These are phyloP conservation scores for Yarrowia osloensis DNA, from an alignment of 805 yeast genomes.

Conservation along the genomic window DNA sequence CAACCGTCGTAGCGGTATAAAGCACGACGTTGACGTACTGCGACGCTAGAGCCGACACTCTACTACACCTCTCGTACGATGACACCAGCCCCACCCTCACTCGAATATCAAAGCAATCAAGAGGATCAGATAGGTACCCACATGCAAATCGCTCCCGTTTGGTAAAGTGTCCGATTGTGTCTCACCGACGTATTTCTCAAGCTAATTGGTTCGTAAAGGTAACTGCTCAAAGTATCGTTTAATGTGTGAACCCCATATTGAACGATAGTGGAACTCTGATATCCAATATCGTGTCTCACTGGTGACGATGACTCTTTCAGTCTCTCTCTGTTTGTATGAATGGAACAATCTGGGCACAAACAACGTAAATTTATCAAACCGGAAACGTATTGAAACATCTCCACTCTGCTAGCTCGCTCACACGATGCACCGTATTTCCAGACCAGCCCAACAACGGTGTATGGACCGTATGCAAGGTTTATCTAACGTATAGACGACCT, in stretches of 20 bases:
- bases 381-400: no score
- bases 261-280: not conserved
- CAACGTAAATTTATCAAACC: no score
- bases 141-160: not conserved
- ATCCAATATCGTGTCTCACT: constrained; percentile 5
- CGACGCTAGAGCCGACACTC: no score
- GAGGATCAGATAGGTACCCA: not conserved
- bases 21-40: no score
- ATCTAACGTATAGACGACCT: not conserved
- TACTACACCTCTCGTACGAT: no score
- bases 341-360: not conserved
- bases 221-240: not conserved
- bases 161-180: not conserved
- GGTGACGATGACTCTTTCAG: not conserved
- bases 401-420: no score
- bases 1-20: no score
- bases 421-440: no score
- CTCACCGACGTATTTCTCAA: not conserved
- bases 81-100: not conserved
- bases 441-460: not conserved
- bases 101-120: not conserved
- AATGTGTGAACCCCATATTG: not conserved
- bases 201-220: not conserved
- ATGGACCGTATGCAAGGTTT: not conserved
- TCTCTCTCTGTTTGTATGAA: not conserved